phyloP scores from a whole-genome alignment of 306 rosid species.

The Acacia crassicarpa region DNA sequence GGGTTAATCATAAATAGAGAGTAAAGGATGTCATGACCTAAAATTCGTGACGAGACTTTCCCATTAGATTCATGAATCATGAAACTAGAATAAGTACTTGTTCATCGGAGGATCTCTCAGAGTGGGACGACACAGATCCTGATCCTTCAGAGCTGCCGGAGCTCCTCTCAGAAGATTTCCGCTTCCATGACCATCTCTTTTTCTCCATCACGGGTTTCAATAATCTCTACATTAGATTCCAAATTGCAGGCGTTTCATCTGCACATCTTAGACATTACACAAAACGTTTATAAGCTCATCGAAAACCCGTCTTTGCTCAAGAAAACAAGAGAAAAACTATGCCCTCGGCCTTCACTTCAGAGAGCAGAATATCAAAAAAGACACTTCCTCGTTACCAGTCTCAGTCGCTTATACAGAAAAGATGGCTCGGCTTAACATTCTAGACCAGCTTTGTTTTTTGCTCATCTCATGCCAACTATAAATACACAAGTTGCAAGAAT shows the following conservation, averaged over 20 bases:
- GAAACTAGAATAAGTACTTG: slow-evolving; percentile 50
- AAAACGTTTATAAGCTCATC: slow-evolving; percentile 26
- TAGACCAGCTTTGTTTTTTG: slow-evolving; percentile 45
- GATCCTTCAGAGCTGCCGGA: slow-evolving; percentile 73
- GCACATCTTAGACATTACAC: slow-evolving; percentile 29
- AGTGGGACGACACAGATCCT: slow-evolving; percentile 77
- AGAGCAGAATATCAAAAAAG: slow-evolving; percentile 31
- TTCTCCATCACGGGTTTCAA: slow-evolving; percentile 58
- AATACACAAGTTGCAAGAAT: slow-evolving; percentile 23
- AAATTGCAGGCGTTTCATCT: slow-evolving; percentile 35
- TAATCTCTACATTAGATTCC: slow-evolving; percentile 40
- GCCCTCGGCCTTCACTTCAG: slow-evolving; percentile 13
- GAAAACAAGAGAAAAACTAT: slow-evolving; percentile 16
- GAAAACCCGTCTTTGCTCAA: slow-evolving; percentile 21
- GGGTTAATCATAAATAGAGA: neutral
- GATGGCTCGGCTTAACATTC: slow-evolving; percentile 39
- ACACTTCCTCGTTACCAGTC: slow-evolving; percentile 29
- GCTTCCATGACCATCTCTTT: slow-evolving; percentile 85
- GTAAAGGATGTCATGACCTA: neutral
- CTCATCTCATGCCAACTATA: slow-evolving; percentile 36
- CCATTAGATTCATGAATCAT: neutral
- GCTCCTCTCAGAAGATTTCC: slow-evolving; percentile 70
- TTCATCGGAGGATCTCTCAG: slow-evolving; percentile 79
- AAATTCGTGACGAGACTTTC: neutral
- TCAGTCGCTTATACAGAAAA: slow-evolving; percentile 6